These are phyloP conservation scores for Ophiocordyceps polyrhachis-furcata DNA, from an alignment of 2,329 filamentous ascomycete genomes.

Conservation along the genomic window DNA sequence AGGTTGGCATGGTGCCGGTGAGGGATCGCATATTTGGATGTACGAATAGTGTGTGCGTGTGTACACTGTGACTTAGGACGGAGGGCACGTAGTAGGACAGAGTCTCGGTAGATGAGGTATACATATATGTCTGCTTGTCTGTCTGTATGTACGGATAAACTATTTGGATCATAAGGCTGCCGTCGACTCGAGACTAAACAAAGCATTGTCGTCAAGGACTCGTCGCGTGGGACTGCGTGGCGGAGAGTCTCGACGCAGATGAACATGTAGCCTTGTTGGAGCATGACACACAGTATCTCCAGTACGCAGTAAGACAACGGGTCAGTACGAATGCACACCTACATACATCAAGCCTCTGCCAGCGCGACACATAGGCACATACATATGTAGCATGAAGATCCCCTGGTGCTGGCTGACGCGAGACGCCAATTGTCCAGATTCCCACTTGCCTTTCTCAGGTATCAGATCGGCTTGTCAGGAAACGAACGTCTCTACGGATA, in stretches of 20 bases:
- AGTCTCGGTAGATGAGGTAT: too few species aligned
- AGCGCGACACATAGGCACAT: not conserved
- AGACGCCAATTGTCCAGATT: not conserved
- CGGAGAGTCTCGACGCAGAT: not conserved
- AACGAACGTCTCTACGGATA: too few species aligned
- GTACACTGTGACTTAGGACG: not conserved
- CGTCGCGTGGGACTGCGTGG: not conserved
- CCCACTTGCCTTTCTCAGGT: not conserved
- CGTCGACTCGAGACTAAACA: not conserved
- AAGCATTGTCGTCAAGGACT: not conserved
- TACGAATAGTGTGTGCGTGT: not conserved
- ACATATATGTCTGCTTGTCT: too few species aligned
- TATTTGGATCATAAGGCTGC: too few species aligned
- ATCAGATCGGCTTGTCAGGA: too few species aligned
- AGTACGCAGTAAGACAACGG: too few species aligned
- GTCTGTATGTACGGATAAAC: too few species aligned
- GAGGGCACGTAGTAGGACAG: not conserved
- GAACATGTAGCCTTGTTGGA: not conserved
- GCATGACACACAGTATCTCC: not conserved
- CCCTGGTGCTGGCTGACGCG: not conserved
- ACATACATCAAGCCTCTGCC: not conserved
- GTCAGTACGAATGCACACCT: too few species aligned
- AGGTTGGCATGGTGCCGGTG: not conserved
- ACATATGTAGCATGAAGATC: not conserved
- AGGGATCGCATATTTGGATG: not conserved